These are phyloP conservation scores for Pisolithus albus DNA, from an alignment of 768 basidiomycete species.

Conservation along the genomic window DNA sequence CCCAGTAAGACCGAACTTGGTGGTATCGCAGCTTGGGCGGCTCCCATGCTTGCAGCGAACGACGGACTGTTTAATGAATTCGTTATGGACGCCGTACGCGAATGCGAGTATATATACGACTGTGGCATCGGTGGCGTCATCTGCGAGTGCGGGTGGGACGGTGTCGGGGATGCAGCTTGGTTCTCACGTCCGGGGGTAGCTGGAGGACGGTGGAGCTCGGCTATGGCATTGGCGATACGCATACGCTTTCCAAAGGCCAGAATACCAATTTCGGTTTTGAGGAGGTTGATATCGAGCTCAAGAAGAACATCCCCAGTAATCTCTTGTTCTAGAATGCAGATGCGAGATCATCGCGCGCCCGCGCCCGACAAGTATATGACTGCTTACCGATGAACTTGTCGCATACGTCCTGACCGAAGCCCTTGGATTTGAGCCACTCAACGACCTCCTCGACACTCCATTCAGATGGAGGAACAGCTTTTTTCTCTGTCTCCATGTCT, in stretches of 20 bases:
- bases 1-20: conserved; percentile 16
- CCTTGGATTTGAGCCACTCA: conserved; percentile 78
- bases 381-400: conserved; percentile 78
- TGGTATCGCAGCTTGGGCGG: conserved; percentile 15
- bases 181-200: conserved; percentile 49
- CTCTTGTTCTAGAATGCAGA: conserved; percentile 73
- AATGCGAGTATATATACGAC: conserved; percentile 27
- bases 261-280: conserved; percentile 92
- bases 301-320: conserved; percentile 96
- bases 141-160: conserved; percentile 27
- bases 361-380: neutral
- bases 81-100: conserved; percentile 34
- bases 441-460: conserved; percentile 90
- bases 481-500: conserved; percentile 20
- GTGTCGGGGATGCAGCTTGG: conserved; percentile 25
- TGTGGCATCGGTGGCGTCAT: conserved; percentile 21
- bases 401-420: conserved; percentile 78
- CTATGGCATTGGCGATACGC: conserved; percentile 88
- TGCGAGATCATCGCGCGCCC: neutral
- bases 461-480: conserved; percentile 48
- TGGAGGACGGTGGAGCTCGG: conserved; percentile 73
- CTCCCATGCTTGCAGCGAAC: conserved; percentile 25
- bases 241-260: conserved; percentile 90
- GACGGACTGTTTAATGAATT: conserved; percentile 40
- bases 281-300: conserved; percentile 84